These are phyloP conservation scores for Ophiostoma populinum DNA, from an alignment of 2,329 filamentous ascomycete genomes.

Conservation along the genomic window DNA sequence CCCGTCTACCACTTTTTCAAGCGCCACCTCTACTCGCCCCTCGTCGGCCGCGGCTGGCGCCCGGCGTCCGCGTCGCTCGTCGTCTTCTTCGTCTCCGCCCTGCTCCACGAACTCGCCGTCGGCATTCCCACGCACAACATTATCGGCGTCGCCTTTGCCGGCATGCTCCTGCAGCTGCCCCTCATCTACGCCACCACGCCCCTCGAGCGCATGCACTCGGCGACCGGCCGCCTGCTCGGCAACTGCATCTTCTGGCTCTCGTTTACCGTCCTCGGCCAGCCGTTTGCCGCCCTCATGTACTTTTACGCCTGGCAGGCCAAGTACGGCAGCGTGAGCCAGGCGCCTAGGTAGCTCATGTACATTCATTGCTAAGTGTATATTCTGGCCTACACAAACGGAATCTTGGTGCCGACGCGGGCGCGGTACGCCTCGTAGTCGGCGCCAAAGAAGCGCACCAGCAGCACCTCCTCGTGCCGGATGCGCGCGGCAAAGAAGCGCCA, in stretches of 20 bases:
- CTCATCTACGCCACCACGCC: constrained; percentile 68
- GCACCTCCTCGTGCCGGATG: constrained; percentile 62
- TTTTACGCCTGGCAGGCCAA: constrained; percentile 99
- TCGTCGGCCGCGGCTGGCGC: constrained; percentile 70
- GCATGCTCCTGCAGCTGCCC: constrained; percentile 87
- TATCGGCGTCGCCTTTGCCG: constrained; percentile 78
- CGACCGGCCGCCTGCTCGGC: constrained; percentile 62
- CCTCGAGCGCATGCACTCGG: constrained; percentile 60
- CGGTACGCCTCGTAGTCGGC: constrained; percentile 64
- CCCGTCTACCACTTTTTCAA: constrained; percentile 96
- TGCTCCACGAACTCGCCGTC: constrained; percentile 83
- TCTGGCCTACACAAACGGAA: constrained; percentile 50
- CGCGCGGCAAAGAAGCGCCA: constrained; percentile 71
- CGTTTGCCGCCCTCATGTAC: constrained; percentile 78
- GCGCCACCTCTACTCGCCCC: constrained; percentile 76
- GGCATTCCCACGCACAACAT: constrained; percentile 90
- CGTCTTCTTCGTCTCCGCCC: constrained; percentile 76
- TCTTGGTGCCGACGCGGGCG: constrained; percentile 53
- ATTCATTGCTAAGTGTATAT: background rate
- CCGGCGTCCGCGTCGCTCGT: constrained; percentile 52
- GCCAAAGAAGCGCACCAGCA: constrained; percentile 68
- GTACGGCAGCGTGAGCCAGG: constrained; percentile 62
- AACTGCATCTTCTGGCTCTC: constrained; percentile 95
- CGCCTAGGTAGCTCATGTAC: background rate
- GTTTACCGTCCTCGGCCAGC: constrained; percentile 90